Evolutionary conservation across 495 filamentous ascomycete species (phyloP).

Genomic region (Lasiosphaeria miniovina): DNA sequence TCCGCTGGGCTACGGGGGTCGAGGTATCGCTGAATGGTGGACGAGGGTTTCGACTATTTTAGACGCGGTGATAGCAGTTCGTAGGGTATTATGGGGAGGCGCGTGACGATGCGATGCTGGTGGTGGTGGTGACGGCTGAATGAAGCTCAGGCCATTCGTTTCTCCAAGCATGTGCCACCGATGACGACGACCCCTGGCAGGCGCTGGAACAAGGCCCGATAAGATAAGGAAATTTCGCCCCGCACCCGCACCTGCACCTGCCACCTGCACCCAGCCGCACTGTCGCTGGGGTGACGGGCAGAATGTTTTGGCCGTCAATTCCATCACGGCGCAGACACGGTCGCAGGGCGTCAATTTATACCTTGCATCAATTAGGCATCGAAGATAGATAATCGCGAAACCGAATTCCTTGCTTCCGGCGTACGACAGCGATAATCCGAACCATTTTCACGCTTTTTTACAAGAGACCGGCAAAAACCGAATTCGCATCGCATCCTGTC

Average conservation of each 20-base stretch:
- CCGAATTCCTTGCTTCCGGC: no score
- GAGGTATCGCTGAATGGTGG: no score
- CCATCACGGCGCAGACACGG: background rate
- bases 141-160: slow-evolving; percentile 25
- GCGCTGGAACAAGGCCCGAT: slow-evolving; percentile 17
- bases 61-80: background rate
- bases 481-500: no score
- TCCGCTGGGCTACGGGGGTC: background rate
- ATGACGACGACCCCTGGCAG: slow-evolving; percentile 27
- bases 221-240: slow-evolving; percentile 27
- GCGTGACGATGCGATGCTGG: background rate
- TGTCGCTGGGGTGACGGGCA: slow-evolving; percentile 24
- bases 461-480: no score
- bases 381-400: no score
- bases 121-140: slow-evolving; percentile 8
- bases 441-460: no score
- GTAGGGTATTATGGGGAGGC: background rate
- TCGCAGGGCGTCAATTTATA: background rate
- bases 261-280: background rate
- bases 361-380: no score
- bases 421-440: no score
- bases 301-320: slow-evolving; percentile 6
- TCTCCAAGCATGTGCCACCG: slow-evolving; percentile 25
- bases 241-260: slow-evolving; percentile 3
- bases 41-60: background rate